Conservation (phyloP, 163 green algal genomes). For the Coccomyxa subellipsoidea region DNA sequence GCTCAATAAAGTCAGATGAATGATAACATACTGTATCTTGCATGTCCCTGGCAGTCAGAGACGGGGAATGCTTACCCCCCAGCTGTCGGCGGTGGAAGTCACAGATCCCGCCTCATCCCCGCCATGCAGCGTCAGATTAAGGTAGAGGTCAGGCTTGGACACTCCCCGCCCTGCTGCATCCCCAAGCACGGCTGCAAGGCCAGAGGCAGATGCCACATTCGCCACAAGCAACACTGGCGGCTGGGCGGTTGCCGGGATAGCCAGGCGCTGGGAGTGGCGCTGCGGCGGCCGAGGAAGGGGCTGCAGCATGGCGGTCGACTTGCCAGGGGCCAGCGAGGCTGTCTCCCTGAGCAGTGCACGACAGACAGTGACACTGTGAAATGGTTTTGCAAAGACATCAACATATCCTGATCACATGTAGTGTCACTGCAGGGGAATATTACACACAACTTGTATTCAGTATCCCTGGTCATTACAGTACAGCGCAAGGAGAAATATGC, state of each 20-base stretch:
- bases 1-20: not conserved
- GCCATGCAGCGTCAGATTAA: not conserved
- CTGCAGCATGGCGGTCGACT: slow-evolving; percentile 35
- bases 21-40: too few relatives aligned
- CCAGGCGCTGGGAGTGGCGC: slow-evolving; percentile 23
- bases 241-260: slow-evolving; percentile 8
- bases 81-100: not conserved
- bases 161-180: not conserved
- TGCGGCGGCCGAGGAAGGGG: slow-evolving; percentile 51
- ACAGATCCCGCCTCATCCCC: not conserved
- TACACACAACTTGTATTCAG: too few relatives aligned
- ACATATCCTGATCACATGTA: too few relatives aligned
- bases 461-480: too few relatives aligned
- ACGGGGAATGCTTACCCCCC: not conserved
- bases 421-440: too few relatives aligned
- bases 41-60: too few relatives aligned
- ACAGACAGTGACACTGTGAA: too few relatives aligned
- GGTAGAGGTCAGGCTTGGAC: not conserved
- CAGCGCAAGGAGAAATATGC: too few relatives aligned
- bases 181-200: not conserved
- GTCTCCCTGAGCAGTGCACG: slow-evolving; percentile 19
- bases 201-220: slow-evolving; percentile 30
- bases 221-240: slow-evolving; percentile 57
- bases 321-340: slow-evolving; percentile 31
- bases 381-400: too few relatives aligned